Base-by-base conservation (phyloP, 1,139 yeast genomes). In the Suhomyces taliae region DNA sequence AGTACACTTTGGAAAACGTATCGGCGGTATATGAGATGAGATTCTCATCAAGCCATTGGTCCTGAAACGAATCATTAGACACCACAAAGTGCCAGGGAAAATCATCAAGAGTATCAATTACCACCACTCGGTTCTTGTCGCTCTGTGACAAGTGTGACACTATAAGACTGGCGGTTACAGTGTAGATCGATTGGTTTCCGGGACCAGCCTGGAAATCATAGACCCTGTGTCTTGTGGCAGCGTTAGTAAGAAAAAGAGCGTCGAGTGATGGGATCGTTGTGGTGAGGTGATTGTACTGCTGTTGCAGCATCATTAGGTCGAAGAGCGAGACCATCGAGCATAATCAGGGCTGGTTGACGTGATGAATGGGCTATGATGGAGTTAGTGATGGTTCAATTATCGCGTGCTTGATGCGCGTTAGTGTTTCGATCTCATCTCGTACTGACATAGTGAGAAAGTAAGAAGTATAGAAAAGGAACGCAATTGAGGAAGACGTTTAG, bases 191-290 rank as follows among this genome's bases (percentile, higher is more conserved):
- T 14, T 52, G 47, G 49, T 66, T 61, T 8, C 66, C 64, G 0
- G 79, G 77, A 6, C 70, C 66, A 1, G 70, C 54, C 56, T 74
- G 78, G 46, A 74, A 59, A 51, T 74, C 78, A 50, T 64, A 65
- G 7, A 73, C 59, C 32, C 66, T 45, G 41, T 47, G 45, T 4
- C 51, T 38, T 52, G 58, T 36, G 36, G 53, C 41, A 36, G 51
- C 32, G 43, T 50, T 39, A 46, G 49, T 15, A 37, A 60, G 45
- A 32, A 64, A 52, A 38, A 55, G 49, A 36, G 53, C 49, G 49
- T 70, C 74, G 12, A 71, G 53, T 6, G 66, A 46, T 1, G 68
- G 61, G 11, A 69, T 48, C 9, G 66, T 62, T 0, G 74, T 67
- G 8, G 65, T 48, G 35, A 69, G 51, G 37, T 56, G 61, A 36